Evolutionary conservation across 257 asterid genomes (phyloP).

Genomic region (Ocimum tenuiflorum): DNA sequence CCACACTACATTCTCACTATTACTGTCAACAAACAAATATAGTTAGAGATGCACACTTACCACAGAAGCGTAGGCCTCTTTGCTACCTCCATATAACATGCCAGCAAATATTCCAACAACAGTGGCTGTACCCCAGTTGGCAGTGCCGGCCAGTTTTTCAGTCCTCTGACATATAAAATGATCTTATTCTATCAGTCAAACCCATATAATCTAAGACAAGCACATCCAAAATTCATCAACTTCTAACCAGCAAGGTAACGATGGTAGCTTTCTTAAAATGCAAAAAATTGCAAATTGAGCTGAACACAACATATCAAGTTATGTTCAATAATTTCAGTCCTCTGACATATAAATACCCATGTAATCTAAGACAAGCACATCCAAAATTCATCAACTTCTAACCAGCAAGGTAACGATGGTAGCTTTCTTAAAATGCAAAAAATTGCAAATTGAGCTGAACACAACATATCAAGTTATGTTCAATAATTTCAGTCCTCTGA

Average conservation of each 20-base stretch:
- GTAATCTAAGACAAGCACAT: conserved; percentile 9
- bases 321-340: conserved; percentile 19
- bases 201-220: background rate
- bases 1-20: background rate
- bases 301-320: background rate
- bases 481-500: conserved; percentile 36
- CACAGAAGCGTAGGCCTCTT: conserved; percentile 95
- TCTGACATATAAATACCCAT: conserved; percentile 28
- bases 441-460: background rate
- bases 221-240: conserved; percentile 9
- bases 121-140: conserved; percentile 87
- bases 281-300: background rate
- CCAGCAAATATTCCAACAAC: conserved; percentile 86
- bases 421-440: background rate
- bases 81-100: conserved; percentile 91
- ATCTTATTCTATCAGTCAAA: conserved; percentile 7
- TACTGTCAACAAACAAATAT: background rate
- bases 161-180: conserved; percentile 31
- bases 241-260: background rate
- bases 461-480: background rate
- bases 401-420: background rate
- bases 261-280: background rate
- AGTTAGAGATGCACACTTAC: conserved; percentile 41
- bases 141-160: conserved; percentile 58
- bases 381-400: background rate